These are phyloP conservation scores for Musa itinerans DNA, from an alignment of 176 grass and related monocot species.

Conservation along the genomic window DNA sequence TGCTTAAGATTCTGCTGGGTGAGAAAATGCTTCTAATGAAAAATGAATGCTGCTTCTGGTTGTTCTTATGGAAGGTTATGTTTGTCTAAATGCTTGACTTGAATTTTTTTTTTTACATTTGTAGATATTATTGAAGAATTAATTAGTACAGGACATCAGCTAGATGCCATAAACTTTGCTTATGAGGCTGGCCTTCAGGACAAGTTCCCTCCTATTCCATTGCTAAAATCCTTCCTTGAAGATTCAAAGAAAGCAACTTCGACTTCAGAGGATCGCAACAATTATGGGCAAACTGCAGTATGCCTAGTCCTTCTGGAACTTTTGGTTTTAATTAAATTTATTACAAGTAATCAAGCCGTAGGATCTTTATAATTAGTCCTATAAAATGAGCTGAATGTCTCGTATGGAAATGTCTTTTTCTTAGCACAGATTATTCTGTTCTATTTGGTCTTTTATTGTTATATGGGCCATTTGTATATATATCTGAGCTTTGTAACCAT, in stretches of 20 bases:
- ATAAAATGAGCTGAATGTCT: too few relatives aligned
- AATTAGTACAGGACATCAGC: slow-evolving; percentile 74
- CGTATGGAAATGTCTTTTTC: too few relatives aligned
- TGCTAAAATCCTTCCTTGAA: slow-evolving; percentile 69
- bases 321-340: neutral
- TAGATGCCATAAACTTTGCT: slow-evolving; percentile 84
- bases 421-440: too few relatives aligned
- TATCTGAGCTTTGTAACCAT: too few relatives aligned
- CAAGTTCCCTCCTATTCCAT: slow-evolving; percentile 60
- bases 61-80: neutral
- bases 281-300: slow-evolving; percentile 53
- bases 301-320: too few relatives aligned
- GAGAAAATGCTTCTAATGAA: too few relatives aligned
- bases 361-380: too few relatives aligned
- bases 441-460: too few relatives aligned
- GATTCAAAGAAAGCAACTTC: slow-evolving; percentile 48
- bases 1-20: too few relatives aligned
- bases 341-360: neutral
- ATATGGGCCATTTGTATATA: too few relatives aligned
- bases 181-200: slow-evolving; percentile 87
- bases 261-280: slow-evolving; percentile 40
- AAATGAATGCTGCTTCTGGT: too few relatives aligned
- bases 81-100: neutral
- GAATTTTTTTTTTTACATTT: slow-evolving; percentile 1
- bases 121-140: slow-evolving; percentile 81